A percentile compares a stretch with the other conserved stretches of the same genome.
Conservation (phyloP, 2,329 filamentous ascomycete genomes). For the Fusarium sterilihyphosum region DNA sequence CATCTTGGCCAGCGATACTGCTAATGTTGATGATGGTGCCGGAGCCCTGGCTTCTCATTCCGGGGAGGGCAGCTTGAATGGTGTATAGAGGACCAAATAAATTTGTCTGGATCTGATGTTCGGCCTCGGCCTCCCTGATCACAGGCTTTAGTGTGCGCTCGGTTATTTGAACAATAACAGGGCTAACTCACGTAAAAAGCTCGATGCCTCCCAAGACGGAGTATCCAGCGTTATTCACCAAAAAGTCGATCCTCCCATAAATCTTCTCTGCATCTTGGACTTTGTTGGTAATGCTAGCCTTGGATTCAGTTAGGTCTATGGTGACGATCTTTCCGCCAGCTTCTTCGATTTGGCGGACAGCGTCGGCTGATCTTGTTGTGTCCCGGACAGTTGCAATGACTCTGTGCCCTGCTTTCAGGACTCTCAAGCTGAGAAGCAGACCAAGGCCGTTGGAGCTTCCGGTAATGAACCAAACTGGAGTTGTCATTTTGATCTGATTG, state of each 20-base stretch:
- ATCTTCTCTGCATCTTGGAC: constrained; percentile 40
- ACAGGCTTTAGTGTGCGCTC: background rate
- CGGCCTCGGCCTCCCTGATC: constrained; percentile 51
- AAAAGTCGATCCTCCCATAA: constrained; percentile 55
- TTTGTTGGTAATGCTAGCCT: constrained; percentile 37
- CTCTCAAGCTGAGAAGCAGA: constrained; percentile 31
- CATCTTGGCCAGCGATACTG: constrained; percentile 54
- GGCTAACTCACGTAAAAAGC: constrained; percentile 40
- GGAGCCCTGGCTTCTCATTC: constrained; percentile 53
- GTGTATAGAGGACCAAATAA: constrained; percentile 59
- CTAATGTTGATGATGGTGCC: constrained; percentile 60
- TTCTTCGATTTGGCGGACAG: constrained; percentile 29
- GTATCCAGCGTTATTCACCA: constrained; percentile 64
- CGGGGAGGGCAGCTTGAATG: constrained; percentile 58
- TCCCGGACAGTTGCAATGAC: constrained; percentile 36
- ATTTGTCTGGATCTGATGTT: constrained; percentile 57
- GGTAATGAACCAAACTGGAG: constrained; percentile 40
- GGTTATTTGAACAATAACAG: background rate
- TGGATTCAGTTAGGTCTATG: constrained; percentile 43
- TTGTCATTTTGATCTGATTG: constrained; percentile 23
- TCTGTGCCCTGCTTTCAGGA: constrained; percentile 29
- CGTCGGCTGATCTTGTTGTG: constrained; percentile 17
- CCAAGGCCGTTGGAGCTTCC: constrained; percentile 40
- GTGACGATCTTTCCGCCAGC: constrained; percentile 43
- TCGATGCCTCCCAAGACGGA: constrained; percentile 39